A percentile compares a stretch with the other conserved stretches of the same genome.
These are phyloP conservation scores for Orbilia blumenaviensis DNA, from an alignment of 2,329 filamentous ascomycete genomes.

Conservation along the genomic window DNA sequence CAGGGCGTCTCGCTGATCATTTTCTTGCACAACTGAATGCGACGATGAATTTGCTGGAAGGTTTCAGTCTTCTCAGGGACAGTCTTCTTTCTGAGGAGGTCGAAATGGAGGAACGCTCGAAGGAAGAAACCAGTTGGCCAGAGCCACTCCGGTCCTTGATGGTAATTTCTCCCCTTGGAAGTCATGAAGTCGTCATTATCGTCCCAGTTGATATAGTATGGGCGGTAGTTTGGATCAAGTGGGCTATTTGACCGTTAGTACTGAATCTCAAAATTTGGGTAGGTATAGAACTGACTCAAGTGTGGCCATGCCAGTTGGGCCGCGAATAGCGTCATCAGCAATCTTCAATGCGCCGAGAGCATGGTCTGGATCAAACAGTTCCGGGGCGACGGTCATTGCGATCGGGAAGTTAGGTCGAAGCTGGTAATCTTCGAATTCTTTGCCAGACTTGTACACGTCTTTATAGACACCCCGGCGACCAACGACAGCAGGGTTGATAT, in stretches of 20 bases:
- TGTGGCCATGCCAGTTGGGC: slow-evolving; percentile 93
- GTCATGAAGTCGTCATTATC: slow-evolving; percentile 92
- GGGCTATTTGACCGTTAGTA: slow-evolving; percentile 63
- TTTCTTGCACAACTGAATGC: slow-evolving; percentile 83
- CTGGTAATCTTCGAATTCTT: slow-evolving; percentile 98
- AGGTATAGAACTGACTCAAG: slow-evolving; percentile 68
- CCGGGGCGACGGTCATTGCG: slow-evolving; percentile 91
- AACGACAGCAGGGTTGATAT: slow-evolving; percentile 79
- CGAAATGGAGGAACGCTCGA: slow-evolving; percentile 88
- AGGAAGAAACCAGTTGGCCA: slow-evolving; percentile 98
- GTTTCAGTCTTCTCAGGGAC: slow-evolving; percentile 79
- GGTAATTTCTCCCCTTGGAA: slow-evolving; percentile 94
- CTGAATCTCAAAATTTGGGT: not conserved
- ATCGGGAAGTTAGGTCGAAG: slow-evolving; percentile 93
- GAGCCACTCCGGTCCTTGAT: slow-evolving; percentile 97
- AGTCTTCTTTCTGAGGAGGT: slow-evolving; percentile 75
- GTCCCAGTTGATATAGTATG: slow-evolving; percentile 93
- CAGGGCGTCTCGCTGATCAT: slow-evolving; percentile 82
- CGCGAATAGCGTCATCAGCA: slow-evolving; percentile 80
- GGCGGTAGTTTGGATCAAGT: slow-evolving; percentile 88
- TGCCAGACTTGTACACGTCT: slow-evolving; percentile 90
- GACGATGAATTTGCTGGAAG: slow-evolving; percentile 90
- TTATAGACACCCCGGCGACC: slow-evolving; percentile 98
- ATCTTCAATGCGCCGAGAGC: slow-evolving; percentile 81
- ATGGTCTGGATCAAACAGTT: slow-evolving; percentile 80